These are phyloP conservation scores for Cerrena zonata DNA, from an alignment of 1,284 basidiomycete species.

Conservation along the genomic window DNA sequence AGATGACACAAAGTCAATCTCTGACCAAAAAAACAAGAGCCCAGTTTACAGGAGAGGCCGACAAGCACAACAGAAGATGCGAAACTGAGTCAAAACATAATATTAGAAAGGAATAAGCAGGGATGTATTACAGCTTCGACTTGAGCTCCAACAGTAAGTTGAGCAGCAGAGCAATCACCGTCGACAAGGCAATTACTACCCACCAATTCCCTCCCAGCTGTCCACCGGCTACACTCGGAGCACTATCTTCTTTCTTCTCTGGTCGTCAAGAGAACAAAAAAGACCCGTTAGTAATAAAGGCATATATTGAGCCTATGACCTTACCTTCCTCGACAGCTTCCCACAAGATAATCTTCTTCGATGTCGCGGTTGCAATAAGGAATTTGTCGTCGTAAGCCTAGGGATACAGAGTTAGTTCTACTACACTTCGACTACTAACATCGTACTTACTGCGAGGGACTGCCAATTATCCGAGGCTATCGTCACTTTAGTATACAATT, in stretches of 20 bases:
- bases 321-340: not conserved
- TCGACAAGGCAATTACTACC: too few relatives aligned
- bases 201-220: too few relatives aligned
- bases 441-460: not conserved
- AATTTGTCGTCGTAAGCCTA: not conserved
- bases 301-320: not conserved
- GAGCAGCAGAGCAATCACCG: not conserved
- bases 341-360: not conserved
- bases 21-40: too few relatives aligned
- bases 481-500: not conserved
- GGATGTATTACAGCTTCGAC: not conserved
- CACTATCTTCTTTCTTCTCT: not conserved
- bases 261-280: not conserved
- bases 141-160: not conserved
- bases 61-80: too few relatives aligned
- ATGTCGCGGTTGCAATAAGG: not conserved
- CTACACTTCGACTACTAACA: not conserved
- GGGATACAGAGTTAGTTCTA: not conserved
- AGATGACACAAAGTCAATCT: too few relatives aligned
- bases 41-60: too few relatives aligned
- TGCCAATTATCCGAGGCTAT: not conserved
- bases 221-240: not conserved
- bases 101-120: too few relatives aligned
- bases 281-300: not conserved
- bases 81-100: too few relatives aligned